Base-by-base conservation (phyloP, 2,329 filamentous ascomycete species). In the Microdochium nivale region DNA sequence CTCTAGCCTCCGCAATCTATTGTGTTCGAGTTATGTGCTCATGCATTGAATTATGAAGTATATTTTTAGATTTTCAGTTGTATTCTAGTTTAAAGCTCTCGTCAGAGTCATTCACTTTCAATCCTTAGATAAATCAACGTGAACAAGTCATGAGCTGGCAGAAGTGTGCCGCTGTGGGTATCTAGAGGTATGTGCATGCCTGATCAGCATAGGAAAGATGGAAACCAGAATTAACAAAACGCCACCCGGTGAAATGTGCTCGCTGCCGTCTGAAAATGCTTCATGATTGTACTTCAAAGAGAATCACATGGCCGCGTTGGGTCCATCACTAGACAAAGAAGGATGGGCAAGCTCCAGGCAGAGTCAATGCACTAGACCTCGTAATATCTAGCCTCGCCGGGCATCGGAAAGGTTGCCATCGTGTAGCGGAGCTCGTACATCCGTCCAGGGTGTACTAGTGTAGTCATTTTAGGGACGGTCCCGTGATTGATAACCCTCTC, bases 401-500 rank as follows among this genome's bases (percentile, higher is more conserved):
- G n/a, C n/a, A n/a, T n/a, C n/a, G n/a, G n/a, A n/a, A n/a, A n/a
- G n/a, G n/a, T n/a, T n/a, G n/a, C n/a, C n/a, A n/a, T n/a, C n/a
- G n/a, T n/a, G n/a, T n/a, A 30, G 5, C 5, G 11, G 27, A 30
- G 11, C 27, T 30, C 27, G 27, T 30, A n/a, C n/a, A n/a, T n/a
- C n/a, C 27, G 11, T 30, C 11, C 27, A 5, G 11, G 27, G 27
- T 30, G 11, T 11, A 30, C 27, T 30, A 11, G 27, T 30, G 27
- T 5, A 30, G 27, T 30, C 27, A 5, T 11, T 5, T 11, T 5
- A 30, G 27, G 11, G 27, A 30, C 27, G 5, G 27, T 30, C 5
- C 5, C 11, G 5, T 30, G 27, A 11, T 30, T 30, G 27, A 30
- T 5, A 11, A 11, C 27, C 27, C 3, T 13, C 23, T 64, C 58